Evolutionary conservation across 23 red algal genomes (phyloP).

Genomic region (Gracilariopsis chorda): DNA sequence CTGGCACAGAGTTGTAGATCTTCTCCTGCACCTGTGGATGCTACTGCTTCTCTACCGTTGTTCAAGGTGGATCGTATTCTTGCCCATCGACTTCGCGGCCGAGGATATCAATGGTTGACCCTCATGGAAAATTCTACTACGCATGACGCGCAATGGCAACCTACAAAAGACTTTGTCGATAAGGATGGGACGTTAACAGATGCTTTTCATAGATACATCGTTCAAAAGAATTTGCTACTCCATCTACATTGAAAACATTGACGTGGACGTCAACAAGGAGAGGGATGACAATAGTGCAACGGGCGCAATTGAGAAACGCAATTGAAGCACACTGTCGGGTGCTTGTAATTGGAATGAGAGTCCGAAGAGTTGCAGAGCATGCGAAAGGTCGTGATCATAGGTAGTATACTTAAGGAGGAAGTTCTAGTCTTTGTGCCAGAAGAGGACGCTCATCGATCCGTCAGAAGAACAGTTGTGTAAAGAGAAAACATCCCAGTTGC

Average conservation of each 20-base stretch:
- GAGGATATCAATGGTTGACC: background rate
- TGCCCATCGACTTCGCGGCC: background rate
- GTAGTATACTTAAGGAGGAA: no score
- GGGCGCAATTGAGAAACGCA: no score
- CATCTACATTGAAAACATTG: background rate
- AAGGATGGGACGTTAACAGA: background rate
- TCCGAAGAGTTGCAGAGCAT: no score
- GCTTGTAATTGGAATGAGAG: no score
- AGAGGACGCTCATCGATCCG: no score
- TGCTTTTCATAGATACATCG: background rate
- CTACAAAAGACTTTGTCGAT: background rate
- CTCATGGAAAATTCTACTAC: background rate
- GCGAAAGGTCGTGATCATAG: no score
- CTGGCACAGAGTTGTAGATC: background rate
- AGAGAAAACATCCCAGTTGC: no score
- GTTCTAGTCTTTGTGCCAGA: no score
- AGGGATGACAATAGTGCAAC: no score
- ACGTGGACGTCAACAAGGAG: background rate
- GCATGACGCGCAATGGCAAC: background rate
- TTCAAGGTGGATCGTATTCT: background rate
- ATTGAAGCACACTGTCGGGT: no score
- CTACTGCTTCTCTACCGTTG: background rate
- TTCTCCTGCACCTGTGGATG: background rate
- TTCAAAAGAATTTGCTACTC: background rate
- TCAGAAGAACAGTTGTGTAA: background rate